Evolutionary conservation across 2,329 filamentous ascomycete genomes (phyloP).

Genomic region (Fusarium circinatum): DNA sequence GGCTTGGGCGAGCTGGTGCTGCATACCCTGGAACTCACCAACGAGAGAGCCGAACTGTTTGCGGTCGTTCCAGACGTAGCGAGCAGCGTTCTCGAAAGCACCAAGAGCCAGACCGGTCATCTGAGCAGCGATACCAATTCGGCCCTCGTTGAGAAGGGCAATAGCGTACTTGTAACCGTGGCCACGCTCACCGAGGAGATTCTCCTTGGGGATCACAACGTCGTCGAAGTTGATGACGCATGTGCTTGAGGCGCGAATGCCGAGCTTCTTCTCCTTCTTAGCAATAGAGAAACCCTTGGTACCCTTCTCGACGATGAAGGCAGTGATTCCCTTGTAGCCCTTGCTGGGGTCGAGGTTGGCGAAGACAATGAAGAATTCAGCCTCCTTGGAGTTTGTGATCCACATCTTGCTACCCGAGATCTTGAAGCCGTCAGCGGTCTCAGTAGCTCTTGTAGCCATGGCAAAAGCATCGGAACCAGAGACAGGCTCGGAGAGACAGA

Average conservation of each 20-base stretch:
- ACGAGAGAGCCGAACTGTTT: conserved; percentile 95
- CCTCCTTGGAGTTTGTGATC: conserved; percentile 98
- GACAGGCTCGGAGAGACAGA: conserved; percentile 91
- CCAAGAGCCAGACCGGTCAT: conserved; percentile 98
- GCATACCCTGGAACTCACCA: conserved; percentile 98
- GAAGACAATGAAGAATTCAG: conserved; percentile 96
- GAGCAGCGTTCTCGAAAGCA: conserved; percentile 91
- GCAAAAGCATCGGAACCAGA: conserved; percentile 97
- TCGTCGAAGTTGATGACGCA: conserved; percentile 99
- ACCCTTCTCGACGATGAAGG: conserved; percentile 93
- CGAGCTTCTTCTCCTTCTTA: conserved; percentile 99
- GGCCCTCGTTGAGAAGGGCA: conserved; percentile 90
- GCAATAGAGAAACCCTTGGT: conserved; percentile 91
- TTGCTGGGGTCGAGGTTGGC: conserved; percentile 92
- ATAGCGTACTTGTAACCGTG: conserved; percentile 99
- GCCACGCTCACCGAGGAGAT: conserved; percentile 87
- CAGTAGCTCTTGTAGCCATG: conserved; percentile 87
- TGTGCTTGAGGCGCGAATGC: conserved; percentile 94
- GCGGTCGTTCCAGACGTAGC: conserved; percentile 97
- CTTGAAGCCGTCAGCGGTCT: conserved; percentile 84
- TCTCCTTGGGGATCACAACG: conserved; percentile 87
- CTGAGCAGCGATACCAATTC: conserved; percentile 97
- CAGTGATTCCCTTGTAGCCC: conserved; percentile 96
- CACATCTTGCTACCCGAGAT: conserved; percentile 98
- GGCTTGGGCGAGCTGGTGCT: conserved; percentile 96